Base-by-base conservation (phyloP, 768 basidiomycete genomes). In the Sarcodon sp. region DNA sequence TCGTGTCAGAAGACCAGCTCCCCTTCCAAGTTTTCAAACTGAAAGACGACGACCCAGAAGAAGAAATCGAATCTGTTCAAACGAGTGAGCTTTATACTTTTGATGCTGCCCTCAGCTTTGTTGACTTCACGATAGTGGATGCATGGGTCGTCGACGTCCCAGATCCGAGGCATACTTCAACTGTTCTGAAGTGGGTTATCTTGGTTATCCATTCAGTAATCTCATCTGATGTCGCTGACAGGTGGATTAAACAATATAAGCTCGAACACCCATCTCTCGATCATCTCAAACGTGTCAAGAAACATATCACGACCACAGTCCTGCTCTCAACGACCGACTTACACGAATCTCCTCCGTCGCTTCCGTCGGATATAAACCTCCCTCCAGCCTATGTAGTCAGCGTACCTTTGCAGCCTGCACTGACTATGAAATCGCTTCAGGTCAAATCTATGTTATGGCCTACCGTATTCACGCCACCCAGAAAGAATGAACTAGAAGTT, bases 381-480 rank as follows among this genome's bases (percentile, higher is more conserved):
- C 59, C 69, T 0, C 50, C 59, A 33, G 83, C 84, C 1, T 83
- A 82, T 60, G 61, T 66, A 11, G 54, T 78, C 9, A 54, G 65
- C 1, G 86, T 92, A 1, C 91, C 93, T 1, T 62, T 66, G 32
- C 69, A 72, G 11, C 70, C 80, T 9, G 89, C 90, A 0, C 66
- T 83, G 4, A 89, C 87, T 0, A 66, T 66, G 0, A 68, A 70
- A 11, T 84, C 90, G 6, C 67, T 89, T 16, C 60, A 63, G 38
- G 59, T 78, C 33, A 92, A 93, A 64, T 72, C 75, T 35, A 61
- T 72, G 1, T 64, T 87, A n/a, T 98, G 94, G 94, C 94, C 94
- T 7, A 87, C 86, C 9, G 65, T 79, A 11, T 89, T 77, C 54
- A 70, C 79, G 3, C 86, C 86, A 0, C 72, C 73, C 33, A 72